phyloP scores from a whole-genome alignment of 768 basidiomycete genomes.

The Naganishia antarctica region DNA sequence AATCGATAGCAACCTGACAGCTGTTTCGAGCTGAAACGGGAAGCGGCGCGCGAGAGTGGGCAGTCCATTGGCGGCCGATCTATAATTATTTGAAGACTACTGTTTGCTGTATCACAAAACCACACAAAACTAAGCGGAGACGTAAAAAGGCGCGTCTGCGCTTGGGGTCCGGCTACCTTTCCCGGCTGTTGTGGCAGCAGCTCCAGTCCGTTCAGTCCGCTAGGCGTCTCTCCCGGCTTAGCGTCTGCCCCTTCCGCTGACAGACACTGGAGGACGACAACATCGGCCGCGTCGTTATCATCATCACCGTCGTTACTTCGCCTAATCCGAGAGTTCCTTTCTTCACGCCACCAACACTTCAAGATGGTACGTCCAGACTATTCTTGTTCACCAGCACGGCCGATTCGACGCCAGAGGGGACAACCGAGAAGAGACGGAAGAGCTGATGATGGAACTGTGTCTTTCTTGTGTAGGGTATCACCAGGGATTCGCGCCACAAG shows the following conservation, averaged over 20 bases:
- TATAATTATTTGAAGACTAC: neutral
- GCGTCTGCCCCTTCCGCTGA: neutral
- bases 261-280: neutral
- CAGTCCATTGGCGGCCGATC: neutral
- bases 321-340: constrained; percentile 10
- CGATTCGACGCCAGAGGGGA: neutral
- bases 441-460: constrained; percentile 17
- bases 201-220: no score
- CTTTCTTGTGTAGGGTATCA: constrained; percentile 63
- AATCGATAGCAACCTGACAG: no score
- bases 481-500: constrained; percentile 94
- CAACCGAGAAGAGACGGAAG: neutral
- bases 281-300: neutral
- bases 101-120: neutral
- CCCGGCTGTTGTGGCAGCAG: no score
- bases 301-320: neutral
- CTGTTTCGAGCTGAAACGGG: neutral
- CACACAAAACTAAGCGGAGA: neutral
- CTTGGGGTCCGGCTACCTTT: no score
- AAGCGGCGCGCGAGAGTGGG: neutral
- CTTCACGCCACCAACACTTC: constrained; percentile 22
- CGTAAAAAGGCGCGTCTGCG: neutral
- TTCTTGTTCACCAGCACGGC: constrained; percentile 6
- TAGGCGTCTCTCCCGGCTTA: no score
- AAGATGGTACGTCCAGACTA: constrained; percentile 18